Conservation (phyloP, 352 stramenopile species). For the Globisporangium okanoganense region DNA sequence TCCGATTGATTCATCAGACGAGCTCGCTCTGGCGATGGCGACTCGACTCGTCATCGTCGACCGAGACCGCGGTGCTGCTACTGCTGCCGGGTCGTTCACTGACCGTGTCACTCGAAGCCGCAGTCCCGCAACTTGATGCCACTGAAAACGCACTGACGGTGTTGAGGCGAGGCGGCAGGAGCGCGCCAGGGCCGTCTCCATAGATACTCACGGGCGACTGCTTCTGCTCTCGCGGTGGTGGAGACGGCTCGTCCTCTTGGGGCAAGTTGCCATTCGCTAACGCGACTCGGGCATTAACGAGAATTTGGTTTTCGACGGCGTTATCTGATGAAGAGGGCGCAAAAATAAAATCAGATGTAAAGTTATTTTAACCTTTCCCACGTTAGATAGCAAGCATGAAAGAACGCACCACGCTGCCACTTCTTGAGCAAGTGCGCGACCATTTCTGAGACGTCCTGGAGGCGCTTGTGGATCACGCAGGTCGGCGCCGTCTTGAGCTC, state of each 20-base stretch:
- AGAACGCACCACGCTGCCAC: slow-evolving; percentile 52
- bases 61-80: not conserved
- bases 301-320: not conserved
- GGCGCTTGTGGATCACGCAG: slow-evolving; percentile 63
- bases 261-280: not conserved
- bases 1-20: slow-evolving; percentile 8
- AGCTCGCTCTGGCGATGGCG: slow-evolving; percentile 10
- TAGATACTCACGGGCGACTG: slow-evolving; percentile 1
- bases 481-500: slow-evolving; percentile 57
- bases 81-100: not conserved
- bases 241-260: not conserved
- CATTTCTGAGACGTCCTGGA: slow-evolving; percentile 75
- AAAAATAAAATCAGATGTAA: too few species aligned
- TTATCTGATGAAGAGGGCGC: slow-evolving; percentile 3
- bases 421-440: slow-evolving; percentile 64
- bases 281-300: not conserved
- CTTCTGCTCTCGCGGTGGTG: not conserved
- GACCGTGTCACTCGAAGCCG: not conserved
- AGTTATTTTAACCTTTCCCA: too few species aligned
- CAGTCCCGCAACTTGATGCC: not conserved
- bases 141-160: not conserved
- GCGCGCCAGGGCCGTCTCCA: slow-evolving; percentile 5
- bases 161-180: slow-evolving; percentile 4
- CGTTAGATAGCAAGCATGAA: not conserved
- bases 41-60: slow-evolving; percentile 3